These are phyloP conservation scores for Pisolithus sp. DNA, from an alignment of 768 basidiomycete species.

Conservation along the genomic window DNA sequence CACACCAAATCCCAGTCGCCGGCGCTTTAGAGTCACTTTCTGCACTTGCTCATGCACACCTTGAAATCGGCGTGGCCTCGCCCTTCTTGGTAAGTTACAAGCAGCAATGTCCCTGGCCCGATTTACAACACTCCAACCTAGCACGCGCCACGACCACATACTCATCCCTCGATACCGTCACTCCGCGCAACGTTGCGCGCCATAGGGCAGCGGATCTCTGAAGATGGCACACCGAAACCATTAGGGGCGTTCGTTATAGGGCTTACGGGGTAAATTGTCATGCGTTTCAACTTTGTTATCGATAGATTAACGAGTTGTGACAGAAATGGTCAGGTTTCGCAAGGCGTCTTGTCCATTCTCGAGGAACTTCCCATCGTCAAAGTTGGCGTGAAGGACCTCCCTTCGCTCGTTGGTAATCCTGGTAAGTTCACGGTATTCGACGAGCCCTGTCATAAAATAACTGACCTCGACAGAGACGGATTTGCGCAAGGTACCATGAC, in stretches of 20 bases:
- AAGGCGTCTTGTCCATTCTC: constrained; percentile 70
- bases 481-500: constrained; percentile 45
- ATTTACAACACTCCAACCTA: background rate
- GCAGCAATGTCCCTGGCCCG: background rate
- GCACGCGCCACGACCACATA: constrained; percentile 80
- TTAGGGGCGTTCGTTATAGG: constrained; percentile 78
- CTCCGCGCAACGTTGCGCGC: constrained; percentile 48
- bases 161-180: constrained; percentile 49
- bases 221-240: constrained; percentile 51
- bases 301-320: background rate
- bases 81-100: constrained; percentile 64
- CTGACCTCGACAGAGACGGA: constrained; percentile 38
- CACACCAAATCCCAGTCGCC: constrained; percentile 46
- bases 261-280: constrained; percentile 62
- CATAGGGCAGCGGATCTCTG: constrained; percentile 50
- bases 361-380: constrained; percentile 60
- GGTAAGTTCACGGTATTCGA: constrained; percentile 30
- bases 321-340: constrained; percentile 77
- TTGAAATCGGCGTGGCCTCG: constrained; percentile 72
- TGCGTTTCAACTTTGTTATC: background rate
- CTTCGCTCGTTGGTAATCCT: constrained; percentile 45
- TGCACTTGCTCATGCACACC: constrained; percentile 70
- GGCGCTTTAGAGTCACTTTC: constrained; percentile 79
- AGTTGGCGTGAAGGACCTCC: constrained; percentile 52
- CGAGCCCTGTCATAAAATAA: background rate